These are phyloP conservation scores for Pythium volutum DNA, from an alignment of 352 stramenopile species.

Conservation along the genomic window DNA sequence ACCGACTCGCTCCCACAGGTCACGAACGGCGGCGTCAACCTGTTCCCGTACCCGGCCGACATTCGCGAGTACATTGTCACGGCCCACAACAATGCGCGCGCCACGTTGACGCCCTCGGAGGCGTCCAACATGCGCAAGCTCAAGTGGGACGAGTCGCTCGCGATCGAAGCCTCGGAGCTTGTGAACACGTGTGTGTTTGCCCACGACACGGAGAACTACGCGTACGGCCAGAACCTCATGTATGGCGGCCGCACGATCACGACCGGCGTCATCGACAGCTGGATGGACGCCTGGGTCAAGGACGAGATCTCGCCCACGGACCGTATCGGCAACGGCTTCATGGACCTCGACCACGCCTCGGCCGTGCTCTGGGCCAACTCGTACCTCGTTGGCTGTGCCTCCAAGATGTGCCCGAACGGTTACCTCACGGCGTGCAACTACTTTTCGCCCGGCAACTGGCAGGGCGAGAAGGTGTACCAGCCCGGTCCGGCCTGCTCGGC, in stretches of 20 bases:
- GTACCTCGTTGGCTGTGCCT: constrained; percentile 36
- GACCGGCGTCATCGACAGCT: constrained; percentile 25
- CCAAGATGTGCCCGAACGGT: constrained; percentile 32
- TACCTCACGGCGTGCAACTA: constrained; percentile 45
- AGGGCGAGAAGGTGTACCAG: constrained; percentile 30
- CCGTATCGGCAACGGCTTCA: constrained; percentile 26
- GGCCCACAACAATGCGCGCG: constrained; percentile 35
- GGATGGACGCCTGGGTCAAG: constrained; percentile 35
- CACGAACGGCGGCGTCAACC: constrained; percentile 35
- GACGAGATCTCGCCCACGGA: constrained; percentile 35
- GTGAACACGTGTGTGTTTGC: constrained; percentile 39
- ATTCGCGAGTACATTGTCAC: constrained; percentile 35
- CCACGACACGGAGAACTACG: constrained; percentile 37
- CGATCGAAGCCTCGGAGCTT: constrained; percentile 37
- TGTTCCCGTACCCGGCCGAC: constrained; percentile 31
- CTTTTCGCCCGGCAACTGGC: constrained; percentile 36
- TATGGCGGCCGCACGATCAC: constrained; percentile 25
- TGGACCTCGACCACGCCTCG: constrained; percentile 41
- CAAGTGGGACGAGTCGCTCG: constrained; percentile 34
- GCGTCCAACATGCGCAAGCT: constrained; percentile 41
- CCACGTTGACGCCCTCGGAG: constrained; percentile 18
- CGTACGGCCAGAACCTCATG: constrained; percentile 44
- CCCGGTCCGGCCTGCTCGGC: constrained; percentile 33
- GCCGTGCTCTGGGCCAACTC: constrained; percentile 38
- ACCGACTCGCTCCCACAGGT: constrained; percentile 17